A percentile compares a stretch with the other conserved stretches of the same genome.
Conservation (phyloP, 116 monocot species). For the Iris pallida region DNA sequence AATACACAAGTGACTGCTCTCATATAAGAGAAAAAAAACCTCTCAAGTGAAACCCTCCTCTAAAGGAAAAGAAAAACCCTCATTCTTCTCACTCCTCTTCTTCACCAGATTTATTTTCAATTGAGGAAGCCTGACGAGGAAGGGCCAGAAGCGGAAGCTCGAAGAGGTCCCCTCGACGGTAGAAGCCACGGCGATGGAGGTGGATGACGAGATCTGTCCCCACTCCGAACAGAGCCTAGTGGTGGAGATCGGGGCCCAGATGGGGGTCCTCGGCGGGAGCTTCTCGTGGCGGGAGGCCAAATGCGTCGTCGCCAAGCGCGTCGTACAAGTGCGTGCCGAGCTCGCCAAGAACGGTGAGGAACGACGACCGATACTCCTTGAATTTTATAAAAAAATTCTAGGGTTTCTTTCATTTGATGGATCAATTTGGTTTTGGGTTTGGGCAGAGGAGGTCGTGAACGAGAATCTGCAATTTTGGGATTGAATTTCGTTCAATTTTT, state of each 20-base stretch:
- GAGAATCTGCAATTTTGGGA: too few species aligned
- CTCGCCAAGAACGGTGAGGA: slow-evolving; percentile 84
- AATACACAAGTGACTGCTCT: too few species aligned
- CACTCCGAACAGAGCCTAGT: slow-evolving; percentile 32
- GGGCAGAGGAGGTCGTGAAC: slow-evolving; percentile 84
- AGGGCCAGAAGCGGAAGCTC: slow-evolving; percentile 82
- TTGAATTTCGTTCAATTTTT: too few species aligned
- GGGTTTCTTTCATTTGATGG: slow-evolving; percentile 5
- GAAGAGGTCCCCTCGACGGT: slow-evolving; percentile 26
- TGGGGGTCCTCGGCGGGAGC: slow-evolving; percentile 50
- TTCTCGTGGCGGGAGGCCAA: slow-evolving; percentile 65
- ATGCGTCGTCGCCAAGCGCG: too few species aligned
- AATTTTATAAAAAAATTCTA: too few species aligned
- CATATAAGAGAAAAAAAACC: too few species aligned
- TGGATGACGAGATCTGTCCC: slow-evolving; percentile 43
- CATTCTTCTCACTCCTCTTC: slow-evolving; percentile 1
- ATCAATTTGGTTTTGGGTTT: neutral
- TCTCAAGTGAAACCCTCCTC: too few species aligned
- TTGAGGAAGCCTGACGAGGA: slow-evolving; percentile 52
- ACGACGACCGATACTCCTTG: neutral
- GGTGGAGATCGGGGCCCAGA: slow-evolving; percentile 60
- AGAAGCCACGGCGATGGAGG: slow-evolving; percentile 14
- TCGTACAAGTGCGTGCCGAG: slow-evolving; percentile 75
- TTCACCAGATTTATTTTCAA: slow-evolving; percentile 2
- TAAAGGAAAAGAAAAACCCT: too few species aligned